A percentile compares a stretch with the other conserved stretches of the same genome.
Evolutionary conservation across 805 yeast species (phyloP).

Genomic region (Yarrowia alimentaria): DNA sequence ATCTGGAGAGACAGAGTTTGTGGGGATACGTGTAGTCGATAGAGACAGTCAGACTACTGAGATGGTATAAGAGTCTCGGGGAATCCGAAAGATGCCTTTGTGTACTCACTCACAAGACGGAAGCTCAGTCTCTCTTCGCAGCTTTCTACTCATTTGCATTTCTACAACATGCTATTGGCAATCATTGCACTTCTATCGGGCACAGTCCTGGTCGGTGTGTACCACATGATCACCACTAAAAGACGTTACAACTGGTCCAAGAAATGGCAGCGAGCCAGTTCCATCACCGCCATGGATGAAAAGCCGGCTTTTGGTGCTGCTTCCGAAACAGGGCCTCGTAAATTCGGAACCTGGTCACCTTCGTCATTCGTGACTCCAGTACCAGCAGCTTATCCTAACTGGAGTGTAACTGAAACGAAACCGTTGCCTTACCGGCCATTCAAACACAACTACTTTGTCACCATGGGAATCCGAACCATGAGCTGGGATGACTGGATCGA

Average conservation of each 20-base stretch:
- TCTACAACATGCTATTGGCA: neutral
- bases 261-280: constrained; percentile 14
- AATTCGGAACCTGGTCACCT: constrained; percentile 14
- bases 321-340: neutral
- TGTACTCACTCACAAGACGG: no score
- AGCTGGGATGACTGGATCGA: constrained; percentile 64
- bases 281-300: constrained; percentile 11
- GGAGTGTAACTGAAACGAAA: constrained; percentile 40
- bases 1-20: constrained; percentile 17
- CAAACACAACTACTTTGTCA: constrained; percentile 60
- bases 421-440: constrained; percentile 68
- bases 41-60: no score
- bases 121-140: no score
- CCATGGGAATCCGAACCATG: constrained; percentile 69
- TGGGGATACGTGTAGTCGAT: constrained; percentile 6
- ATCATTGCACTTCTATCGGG: constrained; percentile 2
- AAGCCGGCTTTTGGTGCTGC: constrained; percentile 10
- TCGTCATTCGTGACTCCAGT: constrained; percentile 11
- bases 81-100: no score
- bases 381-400: constrained; percentile 7
- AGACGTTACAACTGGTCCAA: constrained; percentile 23
- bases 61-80: constrained; percentile 5
- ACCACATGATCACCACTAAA: neutral
- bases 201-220: neutral
- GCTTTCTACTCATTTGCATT: no score